Conservation (phyloP, 441 rosid genomes). For the Lepidium campestre region DNA sequence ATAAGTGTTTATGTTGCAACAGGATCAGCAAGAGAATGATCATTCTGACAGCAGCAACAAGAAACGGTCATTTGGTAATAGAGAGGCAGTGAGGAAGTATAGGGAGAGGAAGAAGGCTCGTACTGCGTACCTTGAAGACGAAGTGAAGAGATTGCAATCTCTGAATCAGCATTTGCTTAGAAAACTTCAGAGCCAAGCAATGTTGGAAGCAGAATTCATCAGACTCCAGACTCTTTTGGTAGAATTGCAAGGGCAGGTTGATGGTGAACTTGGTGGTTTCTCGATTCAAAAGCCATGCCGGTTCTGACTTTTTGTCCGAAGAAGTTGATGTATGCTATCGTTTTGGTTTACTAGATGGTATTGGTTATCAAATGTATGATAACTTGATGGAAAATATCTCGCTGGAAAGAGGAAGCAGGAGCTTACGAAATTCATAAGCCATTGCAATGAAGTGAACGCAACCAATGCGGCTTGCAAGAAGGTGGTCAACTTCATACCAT, state of each 20-base stretch:
- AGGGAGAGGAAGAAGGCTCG: conserved; percentile 79
- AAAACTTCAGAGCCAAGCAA: conserved; percentile 47
- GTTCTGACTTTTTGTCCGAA: conserved; percentile 18
- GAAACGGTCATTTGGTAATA: conserved; percentile 52
- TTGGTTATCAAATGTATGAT: not conserved
- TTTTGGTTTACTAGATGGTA: conserved; percentile 12
- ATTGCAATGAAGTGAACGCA: conserved; percentile 74
- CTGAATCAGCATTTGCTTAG: conserved; percentile 43
- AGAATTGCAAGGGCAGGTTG: conserved; percentile 47
- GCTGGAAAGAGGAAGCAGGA: conserved; percentile 38
- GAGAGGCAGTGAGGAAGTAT: conserved; percentile 76
- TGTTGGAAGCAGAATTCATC: conserved; percentile 45
- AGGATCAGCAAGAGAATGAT: conserved; percentile 36
- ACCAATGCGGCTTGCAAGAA: conserved; percentile 74
- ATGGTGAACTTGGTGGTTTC: conserved; percentile 41
- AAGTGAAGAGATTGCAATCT: conserved; percentile 45
- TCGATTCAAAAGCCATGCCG: conserved; percentile 42
- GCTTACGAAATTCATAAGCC: conserved; percentile 74
- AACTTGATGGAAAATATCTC: not conserved
- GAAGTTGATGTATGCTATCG: conserved; percentile 35
- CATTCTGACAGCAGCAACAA: conserved; percentile 20
- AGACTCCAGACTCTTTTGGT: conserved; percentile 46
- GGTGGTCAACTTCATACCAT: conserved; percentile 73
- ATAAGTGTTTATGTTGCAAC: not conserved
- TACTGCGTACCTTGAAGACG: conserved; percentile 61